These are phyloP conservation scores for Pseudogymnoascus destructans DNA, from an alignment of 2,329 filamentous ascomycete species.

Conservation along the genomic window DNA sequence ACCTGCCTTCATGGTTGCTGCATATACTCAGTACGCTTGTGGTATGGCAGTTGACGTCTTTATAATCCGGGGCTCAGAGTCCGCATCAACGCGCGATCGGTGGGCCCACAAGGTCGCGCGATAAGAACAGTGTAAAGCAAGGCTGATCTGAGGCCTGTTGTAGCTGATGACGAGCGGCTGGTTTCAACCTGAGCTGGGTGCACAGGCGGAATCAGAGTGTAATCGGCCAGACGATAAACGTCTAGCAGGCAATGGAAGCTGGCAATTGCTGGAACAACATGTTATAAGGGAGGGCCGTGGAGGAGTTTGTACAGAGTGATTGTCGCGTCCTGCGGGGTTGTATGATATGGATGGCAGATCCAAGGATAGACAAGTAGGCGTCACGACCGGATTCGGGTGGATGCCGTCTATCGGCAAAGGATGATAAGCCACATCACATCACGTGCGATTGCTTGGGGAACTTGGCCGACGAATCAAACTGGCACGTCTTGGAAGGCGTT, in stretches of 20 bases:
- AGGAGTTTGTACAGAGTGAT: conserved; percentile 16
- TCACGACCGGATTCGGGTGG: conserved; percentile 8
- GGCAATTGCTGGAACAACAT: conserved; percentile 13
- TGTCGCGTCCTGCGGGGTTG: conserved; percentile 10
- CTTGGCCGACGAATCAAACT: conserved; percentile 6
- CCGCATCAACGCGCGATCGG: background rate
- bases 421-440: conserved; percentile 3
- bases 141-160: conserved; percentile 24
- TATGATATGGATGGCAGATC: conserved; percentile 10
- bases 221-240: conserved; percentile 31
- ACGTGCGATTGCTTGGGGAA: background rate
- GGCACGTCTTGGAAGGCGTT: conserved; percentile 7
- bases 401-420: conserved; percentile 4
- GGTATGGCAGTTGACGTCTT: background rate
- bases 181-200: conserved; percentile 33
- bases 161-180: conserved; percentile 31
- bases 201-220: conserved; percentile 30
- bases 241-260: conserved; percentile 29
- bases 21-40: conserved; percentile 19
- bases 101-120: background rate
- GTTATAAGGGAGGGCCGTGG: conserved; percentile 14
- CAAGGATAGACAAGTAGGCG: conserved; percentile 4
- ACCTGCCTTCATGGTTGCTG: conserved; percentile 16
- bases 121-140: background rate
- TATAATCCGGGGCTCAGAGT: background rate